These are phyloP conservation scores for Xylariaceae sp. DNA, from an alignment of 2,329 filamentous ascomycete genomes.

Conservation along the genomic window DNA sequence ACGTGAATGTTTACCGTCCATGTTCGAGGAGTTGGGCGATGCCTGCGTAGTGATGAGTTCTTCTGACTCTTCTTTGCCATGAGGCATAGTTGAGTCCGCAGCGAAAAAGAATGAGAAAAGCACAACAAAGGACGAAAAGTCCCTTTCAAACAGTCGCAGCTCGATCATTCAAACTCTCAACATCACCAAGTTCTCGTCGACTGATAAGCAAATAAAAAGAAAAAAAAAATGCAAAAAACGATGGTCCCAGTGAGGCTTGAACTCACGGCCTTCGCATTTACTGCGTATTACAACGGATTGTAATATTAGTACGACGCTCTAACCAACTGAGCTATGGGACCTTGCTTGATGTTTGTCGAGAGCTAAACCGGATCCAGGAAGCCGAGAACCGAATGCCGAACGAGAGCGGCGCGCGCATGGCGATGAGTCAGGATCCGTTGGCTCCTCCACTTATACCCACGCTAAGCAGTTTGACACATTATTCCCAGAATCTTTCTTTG, in stretches of 20 bases:
- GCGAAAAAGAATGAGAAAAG: no score
- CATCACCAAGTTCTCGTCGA: no score
- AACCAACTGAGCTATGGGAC: slow-evolving; percentile 3
- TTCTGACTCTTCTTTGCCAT: no score
- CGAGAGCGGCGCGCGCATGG: neutral
- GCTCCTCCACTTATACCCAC: neutral
- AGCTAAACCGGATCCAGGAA: neutral
- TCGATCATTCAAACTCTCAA: no score
- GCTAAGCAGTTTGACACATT: neutral
- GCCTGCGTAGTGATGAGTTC: no score
- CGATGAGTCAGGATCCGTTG: neutral
- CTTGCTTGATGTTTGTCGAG: neutral
- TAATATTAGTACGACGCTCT: slow-evolving; percentile 3
- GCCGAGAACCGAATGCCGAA: neutral
- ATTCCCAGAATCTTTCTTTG: neutral
- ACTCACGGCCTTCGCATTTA: slow-evolving; percentile 3
- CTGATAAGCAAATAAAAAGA: neutral
- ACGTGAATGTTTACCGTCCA: no score
- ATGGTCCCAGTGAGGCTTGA: slow-evolving; percentile 3
- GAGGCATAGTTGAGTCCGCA: no score
- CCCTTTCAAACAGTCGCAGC: no score
- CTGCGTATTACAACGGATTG: neutral
- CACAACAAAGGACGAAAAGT: no score
- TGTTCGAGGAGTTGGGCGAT: no score
- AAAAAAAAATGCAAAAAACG: neutral